These are phyloP conservation scores for Claviceps capensis DNA, from an alignment of 2,329 filamentous ascomycete species.

Conservation along the genomic window DNA sequence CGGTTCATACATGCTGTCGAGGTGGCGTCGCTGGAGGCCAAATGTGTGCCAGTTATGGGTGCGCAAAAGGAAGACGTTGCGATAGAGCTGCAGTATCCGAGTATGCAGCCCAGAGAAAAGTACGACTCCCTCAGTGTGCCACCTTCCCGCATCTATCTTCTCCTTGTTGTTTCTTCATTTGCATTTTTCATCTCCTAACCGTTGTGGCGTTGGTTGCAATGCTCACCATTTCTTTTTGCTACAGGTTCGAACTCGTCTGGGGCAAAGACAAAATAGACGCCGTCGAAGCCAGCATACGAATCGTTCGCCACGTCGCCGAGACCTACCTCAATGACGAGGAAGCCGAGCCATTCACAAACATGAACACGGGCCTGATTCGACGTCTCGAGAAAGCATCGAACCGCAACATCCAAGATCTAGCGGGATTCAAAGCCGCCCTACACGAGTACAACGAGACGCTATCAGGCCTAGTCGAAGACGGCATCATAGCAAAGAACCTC, in stretches of 20 bases:
- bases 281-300: slow-evolving; percentile 56
- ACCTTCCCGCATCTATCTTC: background rate
- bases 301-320: slow-evolving; percentile 55
- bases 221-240: background rate
- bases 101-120: slow-evolving; percentile 54
- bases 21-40: slow-evolving; percentile 36
- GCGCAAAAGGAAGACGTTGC: slow-evolving; percentile 38
- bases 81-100: slow-evolving; percentile 75
- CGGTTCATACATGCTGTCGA: slow-evolving; percentile 45
- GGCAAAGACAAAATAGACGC: slow-evolving; percentile 71
- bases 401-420: slow-evolving; percentile 47
- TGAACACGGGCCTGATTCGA: slow-evolving; percentile 60
- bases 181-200: background rate
- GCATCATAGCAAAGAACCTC: slow-evolving; percentile 59
- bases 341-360: slow-evolving; percentile 53
- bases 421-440: slow-evolving; percentile 60
- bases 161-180: background rate
- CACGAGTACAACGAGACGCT: slow-evolving; percentile 66
- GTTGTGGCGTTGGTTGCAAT: background rate
- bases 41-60: slow-evolving; percentile 36
- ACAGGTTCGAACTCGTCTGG: slow-evolving; percentile 49
- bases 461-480: slow-evolving; percentile 49
- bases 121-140: slow-evolving; percentile 19
- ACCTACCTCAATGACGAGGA: slow-evolving; percentile 66
- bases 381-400: slow-evolving; percentile 62